These are phyloP conservation scores for Styphnolobium japonicum DNA, from an alignment of 306 rosid genomes.

Conservation along the genomic window DNA sequence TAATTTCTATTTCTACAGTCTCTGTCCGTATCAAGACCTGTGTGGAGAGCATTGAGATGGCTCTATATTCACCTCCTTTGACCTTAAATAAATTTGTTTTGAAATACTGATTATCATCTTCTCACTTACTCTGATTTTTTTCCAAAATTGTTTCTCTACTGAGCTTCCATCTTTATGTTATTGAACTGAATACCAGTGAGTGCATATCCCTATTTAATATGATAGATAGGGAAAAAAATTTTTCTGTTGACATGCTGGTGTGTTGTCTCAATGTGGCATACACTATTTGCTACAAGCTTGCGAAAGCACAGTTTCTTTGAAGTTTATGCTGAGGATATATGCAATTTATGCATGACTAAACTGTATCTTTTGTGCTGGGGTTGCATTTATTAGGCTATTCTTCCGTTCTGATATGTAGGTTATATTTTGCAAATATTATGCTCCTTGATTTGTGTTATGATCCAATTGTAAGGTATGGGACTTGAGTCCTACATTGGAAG, in stretches of 20 bases:
- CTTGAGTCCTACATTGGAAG: no score
- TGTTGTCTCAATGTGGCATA: neutral
- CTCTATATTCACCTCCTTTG: neutral
- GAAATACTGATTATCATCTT: neutral
- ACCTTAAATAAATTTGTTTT: neutral
- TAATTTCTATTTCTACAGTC: neutral
- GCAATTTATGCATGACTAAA: neutral
- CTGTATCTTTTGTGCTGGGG: neutral
- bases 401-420: neutral
- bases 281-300: neutral
- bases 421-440: neutral
- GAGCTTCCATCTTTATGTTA: neutral
- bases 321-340: neutral
- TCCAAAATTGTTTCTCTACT: neutral
- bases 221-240: neutral
- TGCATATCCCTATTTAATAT: neutral
- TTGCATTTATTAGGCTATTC: neutral
- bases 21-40: neutral
- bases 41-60: neutral
- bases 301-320: neutral
- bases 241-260: neutral
- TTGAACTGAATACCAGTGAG: neutral
- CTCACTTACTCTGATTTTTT: neutral
- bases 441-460: no score
- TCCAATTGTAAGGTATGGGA: no score